A percentile compares a stretch with the other conserved stretches of the same genome.
phyloP scores from a whole-genome alignment of 768 basidiomycete species.

The Psilocybe tampanensis region DNA sequence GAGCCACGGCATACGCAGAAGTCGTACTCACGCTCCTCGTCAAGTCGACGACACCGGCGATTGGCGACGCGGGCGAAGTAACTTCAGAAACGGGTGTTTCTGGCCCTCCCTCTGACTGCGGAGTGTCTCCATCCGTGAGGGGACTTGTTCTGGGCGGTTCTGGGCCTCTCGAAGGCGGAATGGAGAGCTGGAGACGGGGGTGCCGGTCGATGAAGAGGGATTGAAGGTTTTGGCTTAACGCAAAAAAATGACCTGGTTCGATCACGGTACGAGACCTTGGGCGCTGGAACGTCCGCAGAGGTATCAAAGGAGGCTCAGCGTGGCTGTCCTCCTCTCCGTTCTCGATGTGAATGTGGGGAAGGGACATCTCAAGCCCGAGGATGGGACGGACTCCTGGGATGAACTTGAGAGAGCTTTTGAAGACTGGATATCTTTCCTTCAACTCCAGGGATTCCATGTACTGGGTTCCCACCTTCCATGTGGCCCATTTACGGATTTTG shows the following conservation, averaged over 20 bases:
- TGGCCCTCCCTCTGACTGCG: slow-evolving; percentile 23
- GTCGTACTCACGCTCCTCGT: slow-evolving; percentile 28
- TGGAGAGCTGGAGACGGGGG: slow-evolving; percentile 14
- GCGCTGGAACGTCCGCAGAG: neutral
- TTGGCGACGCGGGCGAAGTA: slow-evolving; percentile 27
- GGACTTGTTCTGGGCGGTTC: neutral
- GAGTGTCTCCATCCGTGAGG: slow-evolving; percentile 5
- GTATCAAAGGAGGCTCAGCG: neutral
- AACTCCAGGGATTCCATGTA: neutral
- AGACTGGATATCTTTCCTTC: neutral
- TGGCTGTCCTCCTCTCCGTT: neutral
- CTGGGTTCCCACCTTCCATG: neutral
- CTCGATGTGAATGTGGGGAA: neutral
- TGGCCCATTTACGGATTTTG: neutral
- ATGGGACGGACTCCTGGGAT: neutral
- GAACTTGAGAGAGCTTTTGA: neutral
- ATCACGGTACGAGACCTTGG: neutral
- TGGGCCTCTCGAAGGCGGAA: neutral
- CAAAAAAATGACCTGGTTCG: neutral
- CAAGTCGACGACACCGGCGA: slow-evolving; percentile 35
- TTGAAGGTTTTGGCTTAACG: neutral
- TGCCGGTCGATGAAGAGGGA: neutral
- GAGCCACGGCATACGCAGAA: slow-evolving; percentile 36
- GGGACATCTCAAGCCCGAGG: neutral
- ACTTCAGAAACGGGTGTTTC: slow-evolving; percentile 24